Conservation (phyloP, 306 rosid genomes). For the Oemleria cerasiformis region DNA sequence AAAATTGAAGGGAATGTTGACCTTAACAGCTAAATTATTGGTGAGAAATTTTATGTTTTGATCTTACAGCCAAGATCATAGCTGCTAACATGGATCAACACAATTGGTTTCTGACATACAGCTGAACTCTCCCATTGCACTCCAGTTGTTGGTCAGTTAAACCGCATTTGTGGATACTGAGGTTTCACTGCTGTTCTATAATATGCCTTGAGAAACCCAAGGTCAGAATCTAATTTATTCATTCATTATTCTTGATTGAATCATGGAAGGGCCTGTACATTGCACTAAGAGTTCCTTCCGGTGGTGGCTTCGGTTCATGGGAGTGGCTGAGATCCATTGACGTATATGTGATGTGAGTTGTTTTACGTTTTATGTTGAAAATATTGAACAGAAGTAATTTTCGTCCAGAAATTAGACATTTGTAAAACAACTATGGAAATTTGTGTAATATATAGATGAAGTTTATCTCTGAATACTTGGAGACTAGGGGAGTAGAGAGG, state of each 20-base stretch:
- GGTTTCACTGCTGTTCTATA: not conserved
- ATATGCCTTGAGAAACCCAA: not conserved
- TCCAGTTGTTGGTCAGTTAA: not conserved
- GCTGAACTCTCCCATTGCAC: conserved; percentile 13
- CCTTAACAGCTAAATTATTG: conserved; percentile 3
- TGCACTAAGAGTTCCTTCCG: not conserved
- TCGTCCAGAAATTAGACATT: not conserved
- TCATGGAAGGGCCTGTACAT: conserved; percentile 8
- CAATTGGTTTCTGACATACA: conserved; percentile 11
- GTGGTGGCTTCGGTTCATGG: conserved; percentile 5
- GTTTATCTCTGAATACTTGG: not conserved
- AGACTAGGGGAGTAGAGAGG: conserved; percentile 6
- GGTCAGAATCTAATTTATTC: not conserved
- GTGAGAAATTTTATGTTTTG: not conserved
- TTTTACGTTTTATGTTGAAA: not conserved
- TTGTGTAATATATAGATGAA: not conserved
- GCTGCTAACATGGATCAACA: conserved; percentile 17
- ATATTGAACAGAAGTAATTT: not conserved
- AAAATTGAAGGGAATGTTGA: conserved; percentile 22
- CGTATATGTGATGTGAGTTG: conserved; percentile 2
- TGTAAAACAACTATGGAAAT: not conserved
- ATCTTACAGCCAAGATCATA: conserved; percentile 18
- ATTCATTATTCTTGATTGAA: not conserved
- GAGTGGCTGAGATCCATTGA: not conserved
- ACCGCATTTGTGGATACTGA: not conserved